These are phyloP conservation scores for Fusarium nematophilum DNA, from an alignment of 2,329 filamentous ascomycete species.

Conservation along the genomic window DNA sequence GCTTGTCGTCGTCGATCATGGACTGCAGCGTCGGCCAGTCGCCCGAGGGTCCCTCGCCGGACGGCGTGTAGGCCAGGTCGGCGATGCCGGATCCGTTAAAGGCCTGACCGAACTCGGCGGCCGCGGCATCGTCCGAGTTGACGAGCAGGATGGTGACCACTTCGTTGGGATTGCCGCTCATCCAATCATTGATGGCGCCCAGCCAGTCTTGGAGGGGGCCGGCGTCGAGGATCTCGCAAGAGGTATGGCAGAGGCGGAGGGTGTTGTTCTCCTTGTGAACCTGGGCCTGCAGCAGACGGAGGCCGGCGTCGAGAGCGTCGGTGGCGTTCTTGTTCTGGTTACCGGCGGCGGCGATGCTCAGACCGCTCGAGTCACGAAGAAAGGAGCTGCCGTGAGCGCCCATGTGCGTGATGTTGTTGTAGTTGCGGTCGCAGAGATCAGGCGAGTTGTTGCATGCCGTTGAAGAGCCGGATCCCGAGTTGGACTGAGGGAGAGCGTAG, in stretches of 20 bases:
- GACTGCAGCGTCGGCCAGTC: constrained; percentile 78
- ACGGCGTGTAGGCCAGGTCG: constrained; percentile 69
- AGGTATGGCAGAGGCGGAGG: constrained; percentile 77
- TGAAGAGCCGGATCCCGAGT: constrained; percentile 32
- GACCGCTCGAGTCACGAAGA: constrained; percentile 68
- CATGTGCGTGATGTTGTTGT: constrained; percentile 82
- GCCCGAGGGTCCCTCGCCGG: constrained; percentile 52
- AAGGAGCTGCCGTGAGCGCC: constrained; percentile 82
- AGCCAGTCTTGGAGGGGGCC: constrained; percentile 75
- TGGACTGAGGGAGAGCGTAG: constrained; percentile 41
- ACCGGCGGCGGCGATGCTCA: constrained; percentile 69
- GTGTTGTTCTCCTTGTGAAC: constrained; percentile 71
- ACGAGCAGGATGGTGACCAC: constrained; percentile 81
- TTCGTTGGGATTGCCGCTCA: constrained; percentile 76
- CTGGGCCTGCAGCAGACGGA: constrained; percentile 78
- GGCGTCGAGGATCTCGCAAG: constrained; percentile 75
- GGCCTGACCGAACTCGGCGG: constrained; percentile 63
- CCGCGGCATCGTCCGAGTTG: constrained; percentile 71
- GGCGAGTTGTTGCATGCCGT: constrained; percentile 85
- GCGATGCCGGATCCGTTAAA: constrained; percentile 71
- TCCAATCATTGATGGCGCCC: constrained; percentile 71
- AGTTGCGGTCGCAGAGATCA: constrained; percentile 74
- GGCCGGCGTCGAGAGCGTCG: constrained; percentile 74
- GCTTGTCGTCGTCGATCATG: constrained; percentile 72
- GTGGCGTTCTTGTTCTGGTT: constrained; percentile 82